These are phyloP conservation scores for Arthrobotrys megalospora DNA, from an alignment of 2,329 filamentous ascomycete genomes.

Conservation along the genomic window DNA sequence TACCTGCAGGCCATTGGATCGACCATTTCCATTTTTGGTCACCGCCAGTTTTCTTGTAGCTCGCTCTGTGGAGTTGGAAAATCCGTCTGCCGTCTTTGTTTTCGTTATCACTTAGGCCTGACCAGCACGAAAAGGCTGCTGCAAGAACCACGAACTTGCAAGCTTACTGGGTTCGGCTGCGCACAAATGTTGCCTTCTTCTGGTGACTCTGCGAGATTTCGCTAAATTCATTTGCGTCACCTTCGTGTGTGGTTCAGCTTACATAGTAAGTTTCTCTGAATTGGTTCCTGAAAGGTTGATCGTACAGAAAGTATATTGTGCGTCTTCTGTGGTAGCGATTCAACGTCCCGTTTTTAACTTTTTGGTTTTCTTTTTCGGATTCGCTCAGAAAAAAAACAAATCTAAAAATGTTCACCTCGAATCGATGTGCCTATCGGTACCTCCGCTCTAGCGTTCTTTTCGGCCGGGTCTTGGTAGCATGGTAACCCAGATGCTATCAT, in stretches of 20 bases:
- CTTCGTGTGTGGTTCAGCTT: conserved; percentile 14
- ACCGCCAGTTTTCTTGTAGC: conserved; percentile 39
- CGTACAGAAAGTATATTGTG: conserved; percentile 28
- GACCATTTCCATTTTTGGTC: conserved; percentile 54
- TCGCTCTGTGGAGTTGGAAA: conserved; percentile 29
- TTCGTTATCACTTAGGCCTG: conserved; percentile 20
- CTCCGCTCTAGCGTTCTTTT: conserved; percentile 36
- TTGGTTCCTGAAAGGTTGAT: conserved; percentile 52
- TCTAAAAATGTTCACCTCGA: conserved; percentile 1
- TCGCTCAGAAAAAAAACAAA: conserved; percentile 32
- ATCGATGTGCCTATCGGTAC: conserved; percentile 35
- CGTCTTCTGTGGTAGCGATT: conserved; percentile 23
- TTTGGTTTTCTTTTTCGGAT: conserved; percentile 24
- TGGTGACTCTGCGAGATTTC: conserved; percentile 17
- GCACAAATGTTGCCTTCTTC: not conserved
- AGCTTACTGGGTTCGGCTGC: not conserved
- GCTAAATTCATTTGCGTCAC: conserved; percentile 51
- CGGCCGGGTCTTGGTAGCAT: conserved; percentile 47
- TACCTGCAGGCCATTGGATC: conserved; percentile 36
- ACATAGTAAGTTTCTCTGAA: conserved; percentile 29
- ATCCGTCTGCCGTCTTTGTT: conserved; percentile 46
- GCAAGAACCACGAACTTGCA: conserved; percentile 3
- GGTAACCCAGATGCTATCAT: conserved; percentile 50
- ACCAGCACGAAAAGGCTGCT: conserved; percentile 12
- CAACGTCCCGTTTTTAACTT: conserved; percentile 12